A percentile compares a stretch with the other conserved stretches of the same genome.
Conservation (phyloP, 495 filamentous ascomycete genomes). For the Xylaria grammica region DNA sequence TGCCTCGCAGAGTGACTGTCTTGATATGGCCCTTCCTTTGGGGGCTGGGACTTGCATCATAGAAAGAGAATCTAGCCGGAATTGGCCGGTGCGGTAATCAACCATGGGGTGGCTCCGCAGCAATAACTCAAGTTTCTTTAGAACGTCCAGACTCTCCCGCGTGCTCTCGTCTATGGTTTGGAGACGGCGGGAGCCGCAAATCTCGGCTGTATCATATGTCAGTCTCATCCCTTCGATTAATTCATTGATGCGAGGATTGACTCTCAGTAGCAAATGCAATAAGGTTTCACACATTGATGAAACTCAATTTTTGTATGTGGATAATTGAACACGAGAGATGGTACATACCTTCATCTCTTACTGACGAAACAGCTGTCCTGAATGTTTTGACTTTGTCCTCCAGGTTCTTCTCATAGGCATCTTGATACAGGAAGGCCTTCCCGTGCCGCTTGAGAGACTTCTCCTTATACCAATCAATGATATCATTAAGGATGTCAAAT, state of each 20-base stretch:
- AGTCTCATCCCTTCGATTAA: background rate
- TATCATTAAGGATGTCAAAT: conserved; percentile 15
- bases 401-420: conserved; percentile 13
- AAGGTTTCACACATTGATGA: too few species aligned
- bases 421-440: conserved; percentile 15
- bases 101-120: background rate
- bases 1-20: conserved; percentile 17
- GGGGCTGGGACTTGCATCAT: background rate
- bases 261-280: too few species aligned
- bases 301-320: too few species aligned
- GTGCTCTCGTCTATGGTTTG: background rate
- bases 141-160: background rate
- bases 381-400: conserved; percentile 15
- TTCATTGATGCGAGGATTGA: background rate
- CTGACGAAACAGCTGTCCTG: conserved; percentile 1
- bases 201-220: background rate
- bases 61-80: background rate
- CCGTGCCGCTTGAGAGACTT: conserved; percentile 4
- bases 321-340: too few species aligned
- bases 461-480: conserved; percentile 17
- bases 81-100: background rate
- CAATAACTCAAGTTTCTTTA: background rate
- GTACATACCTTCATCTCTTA: background rate
- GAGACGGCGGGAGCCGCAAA: background rate
- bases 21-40: conserved; percentile 11